These are phyloP conservation scores for Trichoderma brevicompactum DNA, from an alignment of 2,329 filamentous ascomycete species.

Conservation along the genomic window DNA sequence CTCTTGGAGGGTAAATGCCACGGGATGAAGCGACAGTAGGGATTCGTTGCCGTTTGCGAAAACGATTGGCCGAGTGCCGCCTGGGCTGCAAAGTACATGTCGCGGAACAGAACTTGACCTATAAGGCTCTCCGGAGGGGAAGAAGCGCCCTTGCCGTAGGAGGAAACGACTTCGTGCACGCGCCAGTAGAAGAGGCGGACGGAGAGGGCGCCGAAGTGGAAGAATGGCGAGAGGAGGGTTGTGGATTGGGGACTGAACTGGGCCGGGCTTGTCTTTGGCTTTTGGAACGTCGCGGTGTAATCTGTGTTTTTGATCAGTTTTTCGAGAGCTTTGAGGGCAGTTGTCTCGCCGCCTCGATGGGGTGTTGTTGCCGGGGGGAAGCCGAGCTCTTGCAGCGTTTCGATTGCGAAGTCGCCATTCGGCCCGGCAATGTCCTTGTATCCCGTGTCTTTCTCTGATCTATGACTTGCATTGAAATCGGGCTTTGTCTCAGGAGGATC, in stretches of 20 bases:
- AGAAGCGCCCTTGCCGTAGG: constrained; percentile 60
- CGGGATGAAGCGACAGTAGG: constrained; percentile 72
- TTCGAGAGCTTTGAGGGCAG: constrained; percentile 62
- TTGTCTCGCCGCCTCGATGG: constrained; percentile 71
- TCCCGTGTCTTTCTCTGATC: constrained; percentile 58
- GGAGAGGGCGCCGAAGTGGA: constrained; percentile 76
- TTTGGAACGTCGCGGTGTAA: constrained; percentile 75
- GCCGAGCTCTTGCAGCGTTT: constrained; percentile 72
- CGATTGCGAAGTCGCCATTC: constrained; percentile 69
- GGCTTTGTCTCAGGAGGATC: constrained; percentile 53
- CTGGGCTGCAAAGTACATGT: constrained; percentile 84
- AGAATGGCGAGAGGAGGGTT: constrained; percentile 71
- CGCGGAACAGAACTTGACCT: constrained; percentile 75
- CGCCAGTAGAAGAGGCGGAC: constrained; percentile 75
- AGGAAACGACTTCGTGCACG: constrained; percentile 63
- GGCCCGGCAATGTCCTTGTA: constrained; percentile 69
- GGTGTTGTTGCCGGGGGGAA: constrained; percentile 67
- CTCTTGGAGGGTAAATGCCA: constrained; percentile 74
- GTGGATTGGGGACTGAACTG: constrained; percentile 74
- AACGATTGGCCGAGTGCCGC: constrained; percentile 68
- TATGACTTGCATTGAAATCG: constrained; percentile 64
- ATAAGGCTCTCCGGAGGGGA: constrained; percentile 69
- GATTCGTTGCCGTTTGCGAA: constrained; percentile 67
- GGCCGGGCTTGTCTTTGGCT: constrained; percentile 75
- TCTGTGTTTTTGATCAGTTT: constrained; percentile 63